Conservation (phyloP, 208 protist species). For the Histomonas meleagridis region DNA sequence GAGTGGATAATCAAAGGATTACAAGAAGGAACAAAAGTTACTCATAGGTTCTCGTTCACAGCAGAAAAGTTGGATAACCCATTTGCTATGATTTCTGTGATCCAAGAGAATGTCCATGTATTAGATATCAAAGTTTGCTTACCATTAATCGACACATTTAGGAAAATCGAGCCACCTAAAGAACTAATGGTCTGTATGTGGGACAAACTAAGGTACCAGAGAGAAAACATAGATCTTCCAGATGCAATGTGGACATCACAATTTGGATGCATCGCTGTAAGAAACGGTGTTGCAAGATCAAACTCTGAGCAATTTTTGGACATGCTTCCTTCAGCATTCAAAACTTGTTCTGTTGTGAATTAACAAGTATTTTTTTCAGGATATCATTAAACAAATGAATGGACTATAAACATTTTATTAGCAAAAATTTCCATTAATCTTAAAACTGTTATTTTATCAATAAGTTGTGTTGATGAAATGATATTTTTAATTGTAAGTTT, state of each 20-base stretch:
- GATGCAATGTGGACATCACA: background rate
- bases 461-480: too few species aligned
- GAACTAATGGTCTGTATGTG: background rate
- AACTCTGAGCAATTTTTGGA: background rate
- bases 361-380: background rate
- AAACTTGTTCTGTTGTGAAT: background rate
- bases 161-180: background rate
- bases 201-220: background rate
- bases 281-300: background rate
- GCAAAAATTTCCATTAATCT: too few species aligned
- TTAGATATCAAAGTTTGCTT: background rate
- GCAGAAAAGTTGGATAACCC: background rate
- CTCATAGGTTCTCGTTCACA: background rate
- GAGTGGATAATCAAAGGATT: background rate
- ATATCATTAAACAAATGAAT: too few species aligned
- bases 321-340: background rate
- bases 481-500: too few species aligned
- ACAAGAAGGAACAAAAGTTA: background rate
- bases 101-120: background rate
- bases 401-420: too few species aligned
- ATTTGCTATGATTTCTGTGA: background rate
- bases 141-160: background rate
- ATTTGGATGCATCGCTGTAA: background rate
- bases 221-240: background rate
- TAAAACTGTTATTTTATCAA: too few species aligned